These are phyloP conservation scores for Castanea mollissima DNA, from an alignment of 306 rosid species.

Conservation along the genomic window DNA sequence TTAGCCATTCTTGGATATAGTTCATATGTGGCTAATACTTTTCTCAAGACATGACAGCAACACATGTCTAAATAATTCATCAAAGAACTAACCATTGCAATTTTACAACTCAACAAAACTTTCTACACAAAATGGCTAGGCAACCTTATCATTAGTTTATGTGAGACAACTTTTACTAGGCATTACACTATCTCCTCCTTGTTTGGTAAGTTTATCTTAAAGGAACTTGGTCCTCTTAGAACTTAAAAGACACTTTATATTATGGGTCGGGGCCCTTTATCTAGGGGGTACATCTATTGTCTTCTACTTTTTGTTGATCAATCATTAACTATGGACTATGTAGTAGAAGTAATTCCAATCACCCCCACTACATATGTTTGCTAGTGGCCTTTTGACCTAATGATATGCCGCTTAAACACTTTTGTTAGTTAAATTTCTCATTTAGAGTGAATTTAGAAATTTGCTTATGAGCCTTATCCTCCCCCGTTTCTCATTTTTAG, in stretches of 20 bases:
- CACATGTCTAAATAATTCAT: not conserved
- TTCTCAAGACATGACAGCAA: too few species aligned
- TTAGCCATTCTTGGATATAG: too few species aligned
- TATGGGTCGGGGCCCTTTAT: not conserved
- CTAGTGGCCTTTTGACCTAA: too few species aligned
- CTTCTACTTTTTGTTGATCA: not conserved
- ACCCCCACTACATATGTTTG: not conserved
- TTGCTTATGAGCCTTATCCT: too few species aligned
- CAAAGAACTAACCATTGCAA: not conserved
- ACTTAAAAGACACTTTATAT: not conserved
- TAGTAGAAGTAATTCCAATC: not conserved
- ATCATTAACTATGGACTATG: not conserved
- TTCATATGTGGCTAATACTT: too few species aligned
- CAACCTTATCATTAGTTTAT: not conserved
- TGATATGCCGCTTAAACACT: too few species aligned
- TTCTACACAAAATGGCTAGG: not conserved
- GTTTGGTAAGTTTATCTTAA: slow-evolving; percentile 21
- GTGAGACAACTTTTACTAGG: not conserved
- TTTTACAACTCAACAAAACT: not conserved
- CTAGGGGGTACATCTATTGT: not conserved
- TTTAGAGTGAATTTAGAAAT: too few species aligned
- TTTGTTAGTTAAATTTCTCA: too few species aligned
- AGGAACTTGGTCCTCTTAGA: slow-evolving; percentile 10
- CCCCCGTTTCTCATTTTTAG: too few species aligned
- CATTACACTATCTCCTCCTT: not conserved